Evolutionary conservation across 2,329 filamentous ascomycete species (phyloP).

Genomic region (Alternaria incomplexa): DNA sequence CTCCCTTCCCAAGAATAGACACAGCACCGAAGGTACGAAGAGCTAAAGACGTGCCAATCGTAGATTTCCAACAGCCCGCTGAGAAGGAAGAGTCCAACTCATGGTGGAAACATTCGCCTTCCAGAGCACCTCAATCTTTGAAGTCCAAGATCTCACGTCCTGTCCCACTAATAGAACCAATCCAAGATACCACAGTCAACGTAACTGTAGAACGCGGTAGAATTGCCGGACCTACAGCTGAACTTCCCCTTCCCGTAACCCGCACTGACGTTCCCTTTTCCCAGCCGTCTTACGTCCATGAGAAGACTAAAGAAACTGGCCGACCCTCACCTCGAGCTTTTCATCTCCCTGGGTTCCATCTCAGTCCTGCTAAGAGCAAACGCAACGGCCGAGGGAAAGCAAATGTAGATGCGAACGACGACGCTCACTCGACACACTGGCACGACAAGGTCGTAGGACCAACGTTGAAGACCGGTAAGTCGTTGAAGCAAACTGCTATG

Average conservation of each 20-base stretch:
- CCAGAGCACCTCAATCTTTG: slow-evolving; percentile 7
- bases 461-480: not conserved
- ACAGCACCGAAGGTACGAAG: not conserved
- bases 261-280: not conserved
- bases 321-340: not conserved
- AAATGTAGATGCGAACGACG: not conserved
- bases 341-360: not conserved
- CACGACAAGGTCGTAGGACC: slow-evolving; percentile 10
- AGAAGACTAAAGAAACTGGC: not conserved
- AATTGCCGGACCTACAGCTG: slow-evolving; percentile 20
- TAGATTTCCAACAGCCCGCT: not conserved
- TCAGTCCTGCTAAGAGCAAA: not conserved
- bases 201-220: slow-evolving; percentile 18
- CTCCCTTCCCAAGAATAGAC: slow-evolving; percentile 10
- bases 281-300: not conserved
- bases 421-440: slow-evolving; percentile 14
- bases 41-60: not conserved
- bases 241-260: slow-evolving; percentile 7
- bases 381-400: not conserved
- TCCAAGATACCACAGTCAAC: slow-evolving; percentile 13
- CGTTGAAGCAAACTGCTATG: slow-evolving; percentile 1
- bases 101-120: slow-evolving; percentile 8
- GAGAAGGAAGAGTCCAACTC: not conserved
- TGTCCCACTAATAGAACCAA: slow-evolving; percentile 14
- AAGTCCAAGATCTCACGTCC: slow-evolving; percentile 35